phyloP scores from a whole-genome alignment of 441 rosid species.

The Geranium incanum region DNA sequence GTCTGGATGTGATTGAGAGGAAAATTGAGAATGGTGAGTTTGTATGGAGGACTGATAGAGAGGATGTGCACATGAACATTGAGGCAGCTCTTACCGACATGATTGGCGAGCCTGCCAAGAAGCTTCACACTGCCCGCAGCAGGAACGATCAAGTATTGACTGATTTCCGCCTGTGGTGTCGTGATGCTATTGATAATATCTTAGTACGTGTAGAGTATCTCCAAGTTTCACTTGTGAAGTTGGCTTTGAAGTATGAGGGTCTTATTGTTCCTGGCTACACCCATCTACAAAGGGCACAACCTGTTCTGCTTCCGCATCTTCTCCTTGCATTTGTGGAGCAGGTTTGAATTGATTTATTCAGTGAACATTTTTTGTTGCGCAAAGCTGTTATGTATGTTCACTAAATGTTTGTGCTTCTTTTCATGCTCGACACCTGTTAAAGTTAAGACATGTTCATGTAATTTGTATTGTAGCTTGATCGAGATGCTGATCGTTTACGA shows the following conservation, averaged over 20 bases:
- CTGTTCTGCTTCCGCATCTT: slow-evolving; percentile 76
- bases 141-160: slow-evolving; percentile 86
- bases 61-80: slow-evolving; percentile 96
- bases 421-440: not conserved
- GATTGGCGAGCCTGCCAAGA: slow-evolving; percentile 93
- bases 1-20: slow-evolving; percentile 65
- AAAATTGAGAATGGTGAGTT: slow-evolving; percentile 56
- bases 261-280: slow-evolving; percentile 86
- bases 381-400: not conserved
- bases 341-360: slow-evolving; percentile 32
- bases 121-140: slow-evolving; percentile 87
- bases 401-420: not conserved
- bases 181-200: slow-evolving; percentile 74
- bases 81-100: slow-evolving; percentile 86
- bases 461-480: slow-evolving; percentile 67
- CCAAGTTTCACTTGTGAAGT: slow-evolving; percentile 52
- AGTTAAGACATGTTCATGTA: slow-evolving; percentile 13
- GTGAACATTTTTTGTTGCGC: not conserved
- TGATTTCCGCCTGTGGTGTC: slow-evolving; percentile 87
- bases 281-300: slow-evolving; percentile 90
- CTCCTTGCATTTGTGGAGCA: slow-evolving; percentile 79
- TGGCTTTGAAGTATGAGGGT: slow-evolving; percentile 60
- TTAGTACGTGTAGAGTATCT: slow-evolving; percentile 36
- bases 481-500: slow-evolving; percentile 66
- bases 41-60: slow-evolving; percentile 85